Evolutionary conservation across 805 yeast species (phyloP).

Genomic region (Tetrapisispora arboricola): DNA sequence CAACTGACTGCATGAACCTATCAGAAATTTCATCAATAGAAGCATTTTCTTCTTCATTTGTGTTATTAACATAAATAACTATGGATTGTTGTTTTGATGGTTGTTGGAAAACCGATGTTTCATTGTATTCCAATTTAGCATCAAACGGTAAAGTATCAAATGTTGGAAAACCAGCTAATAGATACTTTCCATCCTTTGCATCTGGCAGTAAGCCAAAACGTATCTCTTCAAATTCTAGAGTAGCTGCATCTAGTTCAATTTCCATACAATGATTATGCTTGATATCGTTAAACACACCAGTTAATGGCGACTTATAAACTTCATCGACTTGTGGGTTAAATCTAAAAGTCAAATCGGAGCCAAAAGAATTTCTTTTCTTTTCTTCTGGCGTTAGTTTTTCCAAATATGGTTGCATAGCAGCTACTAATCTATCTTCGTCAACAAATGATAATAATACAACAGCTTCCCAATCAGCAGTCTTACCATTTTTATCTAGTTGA

Average conservation of each 20-base stretch:
- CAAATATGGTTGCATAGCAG: conserved; percentile 62
- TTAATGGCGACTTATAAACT: conserved; percentile 61
- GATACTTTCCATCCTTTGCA: conserved; percentile 57
- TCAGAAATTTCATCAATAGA: conserved; percentile 56
- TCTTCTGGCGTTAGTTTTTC: conserved; percentile 59
- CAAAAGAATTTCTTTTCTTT: conserved; percentile 60
- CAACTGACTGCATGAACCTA: conserved; percentile 48
- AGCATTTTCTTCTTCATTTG: conserved; percentile 39
- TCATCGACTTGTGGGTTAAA: conserved; percentile 68
- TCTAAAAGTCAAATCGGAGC: conserved; percentile 54
- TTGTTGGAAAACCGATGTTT: conserved; percentile 69
- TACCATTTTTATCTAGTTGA: conserved; percentile 84
- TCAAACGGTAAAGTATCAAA: conserved; percentile 59
- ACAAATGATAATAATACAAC: conserved; percentile 89
- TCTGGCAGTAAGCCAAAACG: conserved; percentile 53
- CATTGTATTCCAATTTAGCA: conserved; percentile 44
- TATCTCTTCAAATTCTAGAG: conserved; percentile 30
- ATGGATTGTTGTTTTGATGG: conserved; percentile 79
- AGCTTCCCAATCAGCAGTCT: conserved; percentile 96
- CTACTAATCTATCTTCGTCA: conserved; percentile 64
- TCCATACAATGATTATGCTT: conserved; percentile 73
- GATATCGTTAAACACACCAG: conserved; percentile 66
- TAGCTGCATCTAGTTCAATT: conserved; percentile 42
- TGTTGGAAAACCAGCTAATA: conserved; percentile 86
- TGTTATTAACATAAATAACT: conserved; percentile 50